Percentiles rank a stretch among this genome's conserved stretches.
Evolutionary conservation across 1,139 yeast genomes (phyloP).

Genomic region (Trichomonascaceae sp.): DNA sequence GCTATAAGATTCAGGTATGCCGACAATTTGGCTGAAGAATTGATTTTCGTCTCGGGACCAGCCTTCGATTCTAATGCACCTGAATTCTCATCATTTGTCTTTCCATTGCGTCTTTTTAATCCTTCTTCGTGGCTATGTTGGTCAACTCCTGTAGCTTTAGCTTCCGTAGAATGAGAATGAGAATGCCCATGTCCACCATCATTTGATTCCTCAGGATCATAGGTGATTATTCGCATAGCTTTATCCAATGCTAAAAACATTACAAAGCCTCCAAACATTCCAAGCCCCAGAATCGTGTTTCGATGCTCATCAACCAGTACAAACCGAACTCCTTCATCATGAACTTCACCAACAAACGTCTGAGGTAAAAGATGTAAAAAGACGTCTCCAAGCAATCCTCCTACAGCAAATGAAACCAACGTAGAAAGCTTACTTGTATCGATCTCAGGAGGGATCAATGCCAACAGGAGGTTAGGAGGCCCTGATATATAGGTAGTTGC

Average conservation of each 20-base stretch:
- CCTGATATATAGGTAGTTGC: constrained; percentile 60
- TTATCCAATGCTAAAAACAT: constrained; percentile 54
- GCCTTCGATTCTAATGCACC: constrained; percentile 6
- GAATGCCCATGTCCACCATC: constrained; percentile 42
- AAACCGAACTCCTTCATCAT: constrained; percentile 34
- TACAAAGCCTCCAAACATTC: constrained; percentile 52
- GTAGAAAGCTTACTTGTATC: constrained; percentile 43
- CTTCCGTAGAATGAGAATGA: constrained; percentile 18
- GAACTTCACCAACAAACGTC: constrained; percentile 47
- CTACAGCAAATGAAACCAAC: constrained; percentile 61
- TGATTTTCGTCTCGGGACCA: too few relatives aligned
- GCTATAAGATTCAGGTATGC: constrained; percentile 59
- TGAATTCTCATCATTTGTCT: constrained; percentile 9
- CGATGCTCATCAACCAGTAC: constrained; percentile 45
- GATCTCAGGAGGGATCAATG: constrained; percentile 45
- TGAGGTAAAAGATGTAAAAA: constrained; percentile 62
- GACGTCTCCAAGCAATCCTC: constrained; percentile 64
- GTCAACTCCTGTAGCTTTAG: constrained; percentile 7
- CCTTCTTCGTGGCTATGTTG: background rate
- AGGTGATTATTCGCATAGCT: constrained; percentile 44
- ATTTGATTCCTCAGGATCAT: constrained; percentile 35
- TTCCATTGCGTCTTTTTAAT: background rate
- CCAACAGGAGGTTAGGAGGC: constrained; percentile 52
- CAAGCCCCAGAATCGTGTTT: constrained; percentile 44
- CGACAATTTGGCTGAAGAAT: constrained; percentile 36